phyloP scores from a whole-genome alignment of 352 stramenopile genomes.

The Phytophthora foliorum region DNA sequence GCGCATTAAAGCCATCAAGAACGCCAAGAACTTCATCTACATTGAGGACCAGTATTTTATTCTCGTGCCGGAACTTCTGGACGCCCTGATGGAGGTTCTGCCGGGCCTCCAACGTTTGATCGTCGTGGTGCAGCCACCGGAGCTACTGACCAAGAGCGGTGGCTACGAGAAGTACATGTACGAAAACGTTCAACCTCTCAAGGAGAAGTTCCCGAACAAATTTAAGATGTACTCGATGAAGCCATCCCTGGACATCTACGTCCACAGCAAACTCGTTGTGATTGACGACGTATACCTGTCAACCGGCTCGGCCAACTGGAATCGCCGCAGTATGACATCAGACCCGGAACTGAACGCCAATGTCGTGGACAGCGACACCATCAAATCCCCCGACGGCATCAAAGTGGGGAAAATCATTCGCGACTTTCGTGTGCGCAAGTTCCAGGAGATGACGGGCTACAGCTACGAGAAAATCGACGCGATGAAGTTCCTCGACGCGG shows the following conservation, averaged over 20 bases:
- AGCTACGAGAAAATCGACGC: too few relatives aligned
- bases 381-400: too few relatives aligned
- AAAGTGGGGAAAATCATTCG: too few relatives aligned
- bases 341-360: conserved; percentile 60
- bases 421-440: too few relatives aligned
- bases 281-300: too few relatives aligned
- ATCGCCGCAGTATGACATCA: conserved; percentile 38
- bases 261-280: conserved; percentile 59
- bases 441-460: too few relatives aligned
- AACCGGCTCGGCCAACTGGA: too few relatives aligned
- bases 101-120: conserved; percentile 51
- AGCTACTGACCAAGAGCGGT: conserved; percentile 19
- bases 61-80: too few relatives aligned
- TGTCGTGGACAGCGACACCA: too few relatives aligned
- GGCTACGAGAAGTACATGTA: conserved; percentile 58
- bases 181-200: conserved; percentile 49
- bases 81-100: conserved; percentile 50
- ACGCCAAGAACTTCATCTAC: conserved; percentile 62
- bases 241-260: conserved; percentile 39
- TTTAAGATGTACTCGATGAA: conserved; percentile 53
- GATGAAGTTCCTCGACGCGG: too few relatives aligned
- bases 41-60: too few relatives aligned
- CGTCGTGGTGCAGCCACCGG: too few relatives aligned
- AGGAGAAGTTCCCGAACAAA: conserved; percentile 58
- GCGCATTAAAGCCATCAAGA: conserved; percentile 58